Evolutionary conservation across 257 asterid species (phyloP).

Genomic region (Solanum pennellii): DNA sequence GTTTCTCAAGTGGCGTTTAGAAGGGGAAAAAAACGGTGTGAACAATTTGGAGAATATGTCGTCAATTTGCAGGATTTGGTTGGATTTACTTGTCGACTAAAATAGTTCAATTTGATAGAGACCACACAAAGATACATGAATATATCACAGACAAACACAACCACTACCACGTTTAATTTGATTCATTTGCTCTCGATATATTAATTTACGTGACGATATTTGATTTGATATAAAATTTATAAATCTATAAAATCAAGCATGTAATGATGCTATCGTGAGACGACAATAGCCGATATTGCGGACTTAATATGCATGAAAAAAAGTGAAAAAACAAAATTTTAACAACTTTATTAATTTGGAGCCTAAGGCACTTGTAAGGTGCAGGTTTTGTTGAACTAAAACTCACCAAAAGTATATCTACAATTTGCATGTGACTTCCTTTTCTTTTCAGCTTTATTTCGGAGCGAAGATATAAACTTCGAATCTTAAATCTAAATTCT

Average conservation of each 20-base stretch:
- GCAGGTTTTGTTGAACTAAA: not conserved
- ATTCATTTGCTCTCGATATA: not conserved
- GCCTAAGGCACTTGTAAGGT: not conserved
- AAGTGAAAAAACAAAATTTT: not conserved
- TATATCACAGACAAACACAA: not conserved
- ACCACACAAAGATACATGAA: not conserved
- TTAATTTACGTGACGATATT: not conserved
- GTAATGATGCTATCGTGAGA: not conserved
- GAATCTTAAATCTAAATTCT: fast-evolving
- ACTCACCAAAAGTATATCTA: not conserved
- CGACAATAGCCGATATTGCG: not conserved
- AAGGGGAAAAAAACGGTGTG: not conserved
- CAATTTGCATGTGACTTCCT: not conserved
- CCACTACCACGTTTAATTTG: not conserved
- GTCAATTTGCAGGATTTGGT: not conserved
- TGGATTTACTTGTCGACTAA: not conserved
- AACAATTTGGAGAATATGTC: not conserved
- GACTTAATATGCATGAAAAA: not conserved
- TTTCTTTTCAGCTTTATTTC: not conserved
- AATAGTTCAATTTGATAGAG: not conserved
- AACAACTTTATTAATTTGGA: not conserved
- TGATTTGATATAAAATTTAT: not conserved
- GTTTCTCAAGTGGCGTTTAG: not conserved
- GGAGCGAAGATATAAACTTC: not conserved
- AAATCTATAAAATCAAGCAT: not conserved